These are phyloP conservation scores for Carnegiea gigantea DNA, from an alignment of 179 eudicot genomes.

Conservation along the genomic window DNA sequence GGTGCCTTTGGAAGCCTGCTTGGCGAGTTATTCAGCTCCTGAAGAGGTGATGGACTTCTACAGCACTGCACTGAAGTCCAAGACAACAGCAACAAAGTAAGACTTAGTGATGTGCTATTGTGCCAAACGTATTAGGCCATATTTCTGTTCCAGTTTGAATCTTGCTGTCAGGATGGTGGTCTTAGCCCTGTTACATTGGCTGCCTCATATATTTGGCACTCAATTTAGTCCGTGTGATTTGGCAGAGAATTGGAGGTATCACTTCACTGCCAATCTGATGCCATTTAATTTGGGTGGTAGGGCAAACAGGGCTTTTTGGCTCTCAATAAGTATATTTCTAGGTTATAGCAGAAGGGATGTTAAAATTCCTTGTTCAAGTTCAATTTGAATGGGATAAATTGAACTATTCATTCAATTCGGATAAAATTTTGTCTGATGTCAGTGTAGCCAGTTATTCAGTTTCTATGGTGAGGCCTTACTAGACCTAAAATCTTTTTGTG, in stretches of 20 bases:
- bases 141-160: not conserved
- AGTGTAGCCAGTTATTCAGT: no score
- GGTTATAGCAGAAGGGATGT: no score
- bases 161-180: not conserved
- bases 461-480: no score
- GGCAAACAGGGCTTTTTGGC: no score
- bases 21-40: conserved; percentile 72
- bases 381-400: no score
- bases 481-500: not conserved
- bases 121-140: not conserved
- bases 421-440: no score
- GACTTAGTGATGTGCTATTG: conserved; percentile 22
- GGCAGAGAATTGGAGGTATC: not conserved
- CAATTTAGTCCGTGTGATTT: not conserved
- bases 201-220: not conserved
- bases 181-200: not conserved
- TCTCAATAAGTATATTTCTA: no score
- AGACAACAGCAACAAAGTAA: conserved; percentile 90
- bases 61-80: conserved; percentile 78
- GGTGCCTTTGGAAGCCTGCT: conserved; percentile 77
- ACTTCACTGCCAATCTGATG: not conserved
- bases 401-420: no score
- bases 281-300: not conserved
- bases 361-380: no score
- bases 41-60: conserved; percentile 95